Base-by-base conservation (phyloP, 257 asterid genomes). In the Ilex asprella region DNA sequence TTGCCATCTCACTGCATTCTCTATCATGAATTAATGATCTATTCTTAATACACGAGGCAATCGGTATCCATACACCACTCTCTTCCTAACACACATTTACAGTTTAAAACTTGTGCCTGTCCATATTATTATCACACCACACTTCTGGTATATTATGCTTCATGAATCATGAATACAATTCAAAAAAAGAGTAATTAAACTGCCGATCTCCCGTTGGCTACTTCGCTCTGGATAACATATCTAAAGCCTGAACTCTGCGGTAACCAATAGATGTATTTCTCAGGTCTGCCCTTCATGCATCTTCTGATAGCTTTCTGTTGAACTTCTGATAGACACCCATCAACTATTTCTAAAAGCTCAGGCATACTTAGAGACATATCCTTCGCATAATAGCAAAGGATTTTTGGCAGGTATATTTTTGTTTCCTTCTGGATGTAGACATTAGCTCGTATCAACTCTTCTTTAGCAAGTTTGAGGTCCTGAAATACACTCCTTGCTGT, bases 391-490 rank as follows among this genome's bases (percentile, higher is more conserved):
- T 79, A 64, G 50, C 75, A 66, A 63, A 84, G 56, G 69, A 82
- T 78, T 71, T 80, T 88, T 1, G 98, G 98, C 39, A 91, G 80
- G 78, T 74, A 73, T 30, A 88, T 62, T 83, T 82, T 84, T 46
- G 81, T 75, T 70, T 84, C 87, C 70, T 84, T 82, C 51, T 88
- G 85, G 29, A 86, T 69, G 49, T 79, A 77, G 31, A 74, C 79
- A 21, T 1, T 21, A 21, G 27, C 27, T 21, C 27, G 27, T 21
- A 21, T 21, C 27, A 21, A 21, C 27, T 88, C 96, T 69, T 88
- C 88, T 70, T 83, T 84, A 3, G 95, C 96, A 16, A 77, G 71
- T 70, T 76, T 82, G 51, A 91, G 84, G 63, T 86, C 92, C 32
- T 80, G 80, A 56, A 88, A 91, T 57, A 91, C 75, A 32, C 47